Percentiles rank a stretch among this genome's conserved stretches.
These are phyloP conservation scores for Tolypocladium sp. DNA, from an alignment of 2,329 filamentous ascomycete genomes.

Conservation along the genomic window DNA sequence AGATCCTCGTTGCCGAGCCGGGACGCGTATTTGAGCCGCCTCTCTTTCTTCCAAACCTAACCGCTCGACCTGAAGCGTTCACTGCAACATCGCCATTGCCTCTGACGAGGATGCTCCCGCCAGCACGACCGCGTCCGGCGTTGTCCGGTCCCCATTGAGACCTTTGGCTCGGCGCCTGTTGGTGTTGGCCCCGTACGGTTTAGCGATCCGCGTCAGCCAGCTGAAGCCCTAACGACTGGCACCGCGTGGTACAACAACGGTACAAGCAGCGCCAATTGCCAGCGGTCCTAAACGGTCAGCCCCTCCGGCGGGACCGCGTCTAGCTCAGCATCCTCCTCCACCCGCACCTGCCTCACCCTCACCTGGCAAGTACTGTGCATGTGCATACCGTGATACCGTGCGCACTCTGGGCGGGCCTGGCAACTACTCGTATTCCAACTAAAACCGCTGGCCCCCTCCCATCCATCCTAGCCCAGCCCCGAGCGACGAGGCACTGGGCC, in stretches of 20 bases:
- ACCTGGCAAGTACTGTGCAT: neutral
- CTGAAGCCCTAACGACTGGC: neutral
- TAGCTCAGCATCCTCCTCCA: neutral
- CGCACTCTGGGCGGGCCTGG: neutral
- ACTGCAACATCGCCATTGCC: neutral
- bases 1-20: neutral
- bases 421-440: neutral
- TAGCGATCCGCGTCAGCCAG: neutral
- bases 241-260: neutral
- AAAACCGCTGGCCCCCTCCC: neutral
- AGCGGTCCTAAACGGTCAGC: neutral
- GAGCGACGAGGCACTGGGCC: neutral
- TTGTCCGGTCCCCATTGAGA: neutral
- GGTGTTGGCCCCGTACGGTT: neutral
- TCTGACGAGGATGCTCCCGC: neutral
- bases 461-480: neutral
- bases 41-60: neutral
- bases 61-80: neutral
- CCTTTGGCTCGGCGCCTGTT: neutral
- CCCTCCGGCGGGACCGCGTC: neutral
- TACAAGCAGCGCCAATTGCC: neutral
- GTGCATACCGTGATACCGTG: neutral
- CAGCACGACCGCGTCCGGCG: neutral
- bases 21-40: neutral
- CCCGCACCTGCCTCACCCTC: neutral